Evolutionary conservation across 805 yeast genomes (phyloP).

Genomic region (Metschnikowia arizonensis): DNA sequence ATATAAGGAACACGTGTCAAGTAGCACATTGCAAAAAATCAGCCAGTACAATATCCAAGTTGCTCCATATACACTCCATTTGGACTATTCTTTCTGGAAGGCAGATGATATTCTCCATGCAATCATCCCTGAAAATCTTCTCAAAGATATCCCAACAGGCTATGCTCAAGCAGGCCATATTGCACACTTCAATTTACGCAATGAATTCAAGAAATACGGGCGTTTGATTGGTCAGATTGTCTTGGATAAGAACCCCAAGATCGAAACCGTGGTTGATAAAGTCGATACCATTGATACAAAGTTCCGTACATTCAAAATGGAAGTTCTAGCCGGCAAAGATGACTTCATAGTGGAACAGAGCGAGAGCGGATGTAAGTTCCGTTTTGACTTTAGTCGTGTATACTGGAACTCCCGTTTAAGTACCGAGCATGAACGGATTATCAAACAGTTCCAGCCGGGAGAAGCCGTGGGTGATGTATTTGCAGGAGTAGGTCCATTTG

Average conservation of each 20-base stretch:
- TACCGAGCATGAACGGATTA: constrained; percentile 86
- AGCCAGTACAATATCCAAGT: constrained; percentile 44
- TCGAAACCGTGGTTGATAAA: constrained; percentile 89
- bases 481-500: constrained; percentile 99
- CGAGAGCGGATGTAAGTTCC: constrained; percentile 82
- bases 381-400: constrained; percentile 86
- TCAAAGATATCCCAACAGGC: constrained; percentile 80
- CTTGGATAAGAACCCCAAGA: constrained; percentile 76
- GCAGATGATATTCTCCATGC: constrained; percentile 81
- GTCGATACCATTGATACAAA: constrained; percentile 80
- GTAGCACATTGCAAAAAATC: constrained; percentile 43
- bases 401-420: constrained; percentile 96
- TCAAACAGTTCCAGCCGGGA: constrained; percentile 54
- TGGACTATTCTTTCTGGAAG: constrained; percentile 81
- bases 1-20: constrained; percentile 36
- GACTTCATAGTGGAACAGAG: constrained; percentile 77
- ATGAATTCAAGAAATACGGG: constrained; percentile 81
- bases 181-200: constrained; percentile 84
- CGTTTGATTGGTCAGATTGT: constrained; percentile 82
- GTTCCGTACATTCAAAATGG: constrained; percentile 91
- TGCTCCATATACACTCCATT: constrained; percentile 47
- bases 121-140: constrained; percentile 65
- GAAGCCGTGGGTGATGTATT: constrained; percentile 90
- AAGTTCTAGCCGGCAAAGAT: constrained; percentile 81
- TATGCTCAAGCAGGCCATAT: constrained; percentile 93